These are phyloP conservation scores for Phytophthora tubulina DNA, from an alignment of 352 stramenopile genomes.

Conservation along the genomic window DNA sequence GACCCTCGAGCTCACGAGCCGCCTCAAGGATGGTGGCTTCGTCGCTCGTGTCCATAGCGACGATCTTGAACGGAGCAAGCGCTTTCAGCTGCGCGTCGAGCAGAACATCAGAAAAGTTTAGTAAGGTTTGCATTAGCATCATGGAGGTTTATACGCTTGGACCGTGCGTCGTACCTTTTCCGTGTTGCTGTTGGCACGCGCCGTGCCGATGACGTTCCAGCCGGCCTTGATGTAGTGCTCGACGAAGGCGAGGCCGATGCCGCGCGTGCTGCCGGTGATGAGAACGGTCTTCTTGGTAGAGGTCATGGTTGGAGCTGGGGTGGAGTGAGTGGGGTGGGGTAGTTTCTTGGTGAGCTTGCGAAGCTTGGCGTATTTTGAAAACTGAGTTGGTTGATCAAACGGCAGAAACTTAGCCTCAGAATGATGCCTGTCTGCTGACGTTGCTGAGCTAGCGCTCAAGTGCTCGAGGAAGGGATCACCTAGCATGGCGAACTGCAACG, in stretches of 20 bases:
- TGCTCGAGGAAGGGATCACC: no score
- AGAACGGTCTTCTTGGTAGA: constrained; percentile 22
- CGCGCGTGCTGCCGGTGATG: constrained; percentile 25
- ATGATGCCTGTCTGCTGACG: no score
- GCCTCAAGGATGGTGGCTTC: constrained; percentile 45
- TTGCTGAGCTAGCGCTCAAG: no score
- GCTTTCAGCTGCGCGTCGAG: constrained; percentile 12
- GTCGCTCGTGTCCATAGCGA: constrained; percentile 51
- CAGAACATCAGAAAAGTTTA: neutral
- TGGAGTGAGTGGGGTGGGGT: no score
- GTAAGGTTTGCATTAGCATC: neutral
- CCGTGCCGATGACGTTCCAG: constrained; percentile 24
- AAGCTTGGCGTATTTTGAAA: constrained; percentile 2
- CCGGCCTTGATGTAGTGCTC: constrained; percentile 40
- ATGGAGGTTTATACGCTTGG: neutral
- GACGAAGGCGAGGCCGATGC: constrained; percentile 46
- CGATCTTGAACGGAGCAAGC: constrained; percentile 46
- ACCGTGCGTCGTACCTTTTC: constrained; percentile 7
- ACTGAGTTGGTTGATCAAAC: constrained; percentile 4
- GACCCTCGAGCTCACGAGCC: constrained; percentile 43
- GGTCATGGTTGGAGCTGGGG: constrained; percentile 1
- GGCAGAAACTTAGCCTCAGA: no score
- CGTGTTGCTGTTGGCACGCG: constrained; percentile 16
- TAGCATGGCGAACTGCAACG: no score
- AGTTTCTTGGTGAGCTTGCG: neutral